Conservation (phyloP, 352 stramenopile genomes). For the Globisporangium nodosum region DNA sequence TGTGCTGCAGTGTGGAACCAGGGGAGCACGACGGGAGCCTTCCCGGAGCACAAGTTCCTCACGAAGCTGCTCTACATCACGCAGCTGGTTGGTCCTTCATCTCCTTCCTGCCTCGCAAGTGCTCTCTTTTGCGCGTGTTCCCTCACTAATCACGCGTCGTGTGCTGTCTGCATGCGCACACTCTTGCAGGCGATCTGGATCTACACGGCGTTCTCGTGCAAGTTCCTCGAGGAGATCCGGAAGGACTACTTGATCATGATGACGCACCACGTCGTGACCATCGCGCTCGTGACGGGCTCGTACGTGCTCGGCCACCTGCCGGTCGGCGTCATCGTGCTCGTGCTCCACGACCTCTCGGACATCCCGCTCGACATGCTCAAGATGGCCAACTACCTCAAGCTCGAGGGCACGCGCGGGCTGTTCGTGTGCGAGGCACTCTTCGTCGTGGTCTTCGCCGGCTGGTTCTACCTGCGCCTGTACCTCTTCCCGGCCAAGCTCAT, state of each 20-base stretch:
- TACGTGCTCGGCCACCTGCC: conserved; percentile 74
- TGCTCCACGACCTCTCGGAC: conserved; percentile 84
- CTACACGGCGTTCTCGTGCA: conserved; percentile 87
- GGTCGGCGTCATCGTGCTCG: conserved; percentile 77
- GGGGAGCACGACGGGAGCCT: conserved; percentile 58
- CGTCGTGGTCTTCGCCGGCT: conserved; percentile 49
- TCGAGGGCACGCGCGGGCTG: conserved; percentile 68
- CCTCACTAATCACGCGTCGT: background rate
- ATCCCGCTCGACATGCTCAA: conserved; percentile 87
- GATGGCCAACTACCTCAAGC: conserved; percentile 88
- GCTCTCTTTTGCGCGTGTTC: too few species aligned
- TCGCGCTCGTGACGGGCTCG: conserved; percentile 82
- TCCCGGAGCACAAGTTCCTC: conserved; percentile 73
- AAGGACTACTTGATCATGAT: conserved; percentile 91
- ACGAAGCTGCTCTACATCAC: conserved; percentile 82
- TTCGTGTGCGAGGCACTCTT: conserved; percentile 80
- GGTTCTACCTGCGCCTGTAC: conserved; percentile 87
- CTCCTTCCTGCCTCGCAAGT: too few species aligned
- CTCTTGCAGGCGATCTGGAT: conserved; percentile 76
- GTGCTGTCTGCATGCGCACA: background rate
- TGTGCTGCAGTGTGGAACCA: conserved; percentile 68
- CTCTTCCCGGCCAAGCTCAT: conserved; percentile 78
- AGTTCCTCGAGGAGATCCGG: conserved; percentile 84
- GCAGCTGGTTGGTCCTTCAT: conserved; percentile 49
- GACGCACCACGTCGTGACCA: conserved; percentile 85